phyloP scores from a whole-genome alignment of 495 filamentous ascomycete genomes.

The Penicillium egyptiacum region DNA sequence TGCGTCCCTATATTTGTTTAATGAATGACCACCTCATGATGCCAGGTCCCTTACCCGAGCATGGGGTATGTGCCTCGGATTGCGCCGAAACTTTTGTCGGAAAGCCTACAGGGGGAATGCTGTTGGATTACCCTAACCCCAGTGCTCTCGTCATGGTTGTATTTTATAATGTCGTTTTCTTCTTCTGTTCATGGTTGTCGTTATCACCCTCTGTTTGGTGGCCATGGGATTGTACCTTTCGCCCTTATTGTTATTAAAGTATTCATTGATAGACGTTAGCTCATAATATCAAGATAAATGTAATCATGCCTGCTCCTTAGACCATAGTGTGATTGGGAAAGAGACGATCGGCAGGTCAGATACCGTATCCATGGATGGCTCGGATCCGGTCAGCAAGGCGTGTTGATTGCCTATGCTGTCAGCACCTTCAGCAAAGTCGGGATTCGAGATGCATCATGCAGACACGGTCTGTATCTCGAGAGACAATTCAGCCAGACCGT shows the following conservation, averaged over 20 bases:
- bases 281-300: constrained; percentile 26
- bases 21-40: constrained; percentile 48
- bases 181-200: constrained; percentile 36
- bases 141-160: constrained; percentile 22
- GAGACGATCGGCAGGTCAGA: neutral
- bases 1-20: constrained; percentile 39
- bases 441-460: neutral
- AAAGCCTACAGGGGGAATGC: constrained; percentile 4
- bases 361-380: neutral
- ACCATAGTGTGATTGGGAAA: neutral
- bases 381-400: neutral
- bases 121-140: constrained; percentile 12
- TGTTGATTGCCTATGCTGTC: neutral
- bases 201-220: constrained; percentile 27
- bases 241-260: constrained; percentile 24
- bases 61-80: constrained; percentile 26
- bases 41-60: constrained; percentile 35
- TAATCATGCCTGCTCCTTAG: constrained; percentile 18
- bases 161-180: constrained; percentile 34
- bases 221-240: constrained; percentile 23
- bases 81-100: constrained; percentile 11
- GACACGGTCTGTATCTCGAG: neutral
- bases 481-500: neutral
- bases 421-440: neutral
- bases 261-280: constrained; percentile 24